phyloP scores from a whole-genome alignment of 345 rosid species.

The Aquilaria yunnanensis region DNA sequence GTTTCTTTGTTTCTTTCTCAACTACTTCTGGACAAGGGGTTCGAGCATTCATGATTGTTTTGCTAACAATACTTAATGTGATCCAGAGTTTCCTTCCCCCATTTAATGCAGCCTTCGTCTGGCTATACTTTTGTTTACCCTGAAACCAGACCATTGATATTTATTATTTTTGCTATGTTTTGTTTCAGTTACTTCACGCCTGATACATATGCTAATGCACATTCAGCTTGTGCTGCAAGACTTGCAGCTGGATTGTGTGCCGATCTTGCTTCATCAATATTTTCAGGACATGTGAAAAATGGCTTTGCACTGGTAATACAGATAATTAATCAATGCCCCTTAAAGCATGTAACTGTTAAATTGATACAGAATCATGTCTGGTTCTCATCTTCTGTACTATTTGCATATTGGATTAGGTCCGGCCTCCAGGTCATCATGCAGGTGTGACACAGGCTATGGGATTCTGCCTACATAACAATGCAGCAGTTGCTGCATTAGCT shows the following conservation, averaged over 20 bases:
- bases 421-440: constrained; percentile 99
- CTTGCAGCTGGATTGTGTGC: constrained; percentile 98
- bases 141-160: too few relatives aligned
- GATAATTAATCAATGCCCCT: not conserved
- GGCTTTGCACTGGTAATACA: constrained; percentile 92
- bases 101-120: too few relatives aligned
- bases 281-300: constrained; percentile 69
- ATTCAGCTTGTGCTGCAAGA: constrained; percentile 97
- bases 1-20: too few relatives aligned
- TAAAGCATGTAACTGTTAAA: not conserved
- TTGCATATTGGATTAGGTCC: constrained; percentile 46
- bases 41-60: too few relatives aligned
- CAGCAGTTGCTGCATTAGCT: constrained; percentile 92
- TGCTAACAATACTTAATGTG: too few relatives aligned
- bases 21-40: too few relatives aligned
- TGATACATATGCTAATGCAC: constrained; percentile 94
- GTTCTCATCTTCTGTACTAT: constrained; percentile 1
- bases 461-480: constrained; percentile 98
- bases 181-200: constrained; percentile 81
- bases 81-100: too few relatives aligned
- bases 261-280: constrained; percentile 84
- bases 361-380: not conserved
- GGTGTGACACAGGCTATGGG: constrained; percentile 92
- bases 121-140: too few relatives aligned
- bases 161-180: too few relatives aligned